A percentile compares a stretch with the other conserved stretches of the same genome.
Evolutionary conservation across 352 stramenopile species (phyloP).

Genomic region (Pythium insidiosum): DNA sequence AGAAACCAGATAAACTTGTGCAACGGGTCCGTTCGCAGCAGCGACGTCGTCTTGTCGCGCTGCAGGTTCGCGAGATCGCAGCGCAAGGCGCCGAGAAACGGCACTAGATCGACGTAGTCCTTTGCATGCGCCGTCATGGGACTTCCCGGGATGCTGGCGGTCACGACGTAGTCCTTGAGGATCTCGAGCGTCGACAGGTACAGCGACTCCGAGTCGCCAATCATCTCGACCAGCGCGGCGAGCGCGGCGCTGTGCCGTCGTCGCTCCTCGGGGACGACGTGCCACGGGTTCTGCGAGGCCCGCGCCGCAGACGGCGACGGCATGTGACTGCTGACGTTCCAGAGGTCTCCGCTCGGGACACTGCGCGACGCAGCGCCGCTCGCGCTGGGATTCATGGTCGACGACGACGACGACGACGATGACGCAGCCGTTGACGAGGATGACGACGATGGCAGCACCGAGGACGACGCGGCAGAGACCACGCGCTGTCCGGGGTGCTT

Average conservation of each 20-base stretch:
- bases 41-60: constrained; percentile 62
- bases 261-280: constrained; percentile 42
- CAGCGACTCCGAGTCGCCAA: constrained; percentile 76
- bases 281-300: constrained; percentile 11
- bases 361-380: constrained; percentile 1
- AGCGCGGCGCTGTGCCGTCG: constrained; percentile 59
- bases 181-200: constrained; percentile 78
- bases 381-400: not conserved
- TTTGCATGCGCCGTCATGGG: constrained; percentile 48
- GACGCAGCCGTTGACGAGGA: constrained; percentile 5
- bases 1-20: constrained; percentile 89
- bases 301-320: constrained; percentile 24
- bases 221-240: constrained; percentile 62
- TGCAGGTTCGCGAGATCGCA: constrained; percentile 75
- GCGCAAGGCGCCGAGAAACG: constrained; percentile 73
- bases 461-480: constrained; percentile 9
- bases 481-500: constrained; percentile 25
- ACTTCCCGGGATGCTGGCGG: constrained; percentile 61
- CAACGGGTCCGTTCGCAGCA: constrained; percentile 65
- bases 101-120: constrained; percentile 80
- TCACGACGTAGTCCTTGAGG: constrained; percentile 62
- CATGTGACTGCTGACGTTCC: constrained; percentile 70
- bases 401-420: constrained; percentile 12
- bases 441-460: constrained; percentile 4
- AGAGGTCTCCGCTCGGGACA: constrained; percentile 22